Percentiles rank a stretch among this genome's conserved stretches.
Conservation (phyloP, 164 flowering plant species). For the Dillenia turbinata region DNA sequence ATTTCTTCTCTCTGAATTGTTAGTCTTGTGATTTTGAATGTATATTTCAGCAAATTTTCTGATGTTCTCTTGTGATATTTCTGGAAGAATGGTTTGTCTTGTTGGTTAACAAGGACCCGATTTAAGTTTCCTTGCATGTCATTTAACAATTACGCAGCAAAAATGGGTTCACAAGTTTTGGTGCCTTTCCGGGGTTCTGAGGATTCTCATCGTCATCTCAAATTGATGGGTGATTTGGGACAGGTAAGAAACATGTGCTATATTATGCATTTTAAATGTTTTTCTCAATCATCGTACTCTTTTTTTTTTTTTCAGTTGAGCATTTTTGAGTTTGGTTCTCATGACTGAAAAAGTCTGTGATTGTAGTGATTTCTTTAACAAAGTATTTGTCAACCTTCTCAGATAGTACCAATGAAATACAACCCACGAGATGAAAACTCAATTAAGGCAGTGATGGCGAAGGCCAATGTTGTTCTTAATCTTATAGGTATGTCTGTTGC, state of each 20-base stretch:
- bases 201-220: conserved; percentile 91
- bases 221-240: conserved; percentile 98
- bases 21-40: too few species aligned
- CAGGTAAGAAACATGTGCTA: conserved; percentile 45
- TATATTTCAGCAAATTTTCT: too few species aligned
- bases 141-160: conserved; percentile 45
- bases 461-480: conserved; percentile 95
- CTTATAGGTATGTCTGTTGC: conserved; percentile 64
- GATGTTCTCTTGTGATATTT: too few species aligned
- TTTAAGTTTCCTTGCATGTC: background rate
- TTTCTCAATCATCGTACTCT: background rate
- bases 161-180: conserved; percentile 95
- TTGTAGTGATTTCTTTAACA: too few species aligned
- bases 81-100: too few species aligned
- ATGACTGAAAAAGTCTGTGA: too few species aligned
- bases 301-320: background rate
- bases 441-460: conserved; percentile 95
- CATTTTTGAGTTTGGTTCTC: too few species aligned
- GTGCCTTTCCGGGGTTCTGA: conserved; percentile 98
- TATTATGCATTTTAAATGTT: background rate
- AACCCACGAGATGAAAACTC: conserved; percentile 92
- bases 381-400: conserved; percentile 7
- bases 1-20: too few species aligned
- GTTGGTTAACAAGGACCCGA: too few species aligned
- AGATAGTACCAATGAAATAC: conserved; percentile 98